phyloP scores from a whole-genome alignment of 1,284 basidiomycete genomes.

The Sporisorium sorghi region DNA sequence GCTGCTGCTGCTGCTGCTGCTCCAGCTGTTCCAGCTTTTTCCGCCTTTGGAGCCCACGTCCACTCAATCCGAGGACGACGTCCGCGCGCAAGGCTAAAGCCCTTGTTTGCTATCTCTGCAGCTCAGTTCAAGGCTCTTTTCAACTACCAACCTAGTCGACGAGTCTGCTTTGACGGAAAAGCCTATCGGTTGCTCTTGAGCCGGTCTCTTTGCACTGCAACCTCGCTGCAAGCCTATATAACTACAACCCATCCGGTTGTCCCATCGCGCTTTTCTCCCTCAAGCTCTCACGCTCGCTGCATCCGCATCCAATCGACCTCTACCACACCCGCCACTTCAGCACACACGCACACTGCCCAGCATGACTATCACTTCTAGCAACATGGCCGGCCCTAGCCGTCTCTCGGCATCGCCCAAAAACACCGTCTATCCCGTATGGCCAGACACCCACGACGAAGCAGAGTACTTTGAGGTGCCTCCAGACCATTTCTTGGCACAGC shows the following conservation, averaged over 20 bases:
- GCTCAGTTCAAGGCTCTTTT: background rate
- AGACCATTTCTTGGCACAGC: constrained; percentile 60
- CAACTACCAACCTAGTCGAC: background rate
- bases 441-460: constrained; percentile 45
- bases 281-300: background rate
- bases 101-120: no score
- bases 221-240: background rate
- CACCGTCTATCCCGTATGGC: constrained; percentile 48
- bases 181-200: background rate
- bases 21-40: background rate
- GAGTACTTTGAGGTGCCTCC: constrained; percentile 59
- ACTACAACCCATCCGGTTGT: background rate
- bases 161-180: background rate
- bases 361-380: constrained; percentile 16
- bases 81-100: background rate
- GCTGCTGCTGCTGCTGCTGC: background rate
- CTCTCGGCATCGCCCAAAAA: constrained; percentile 29
- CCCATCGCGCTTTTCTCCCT: background rate
- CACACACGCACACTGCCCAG: background rate
- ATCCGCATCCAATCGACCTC: background rate
- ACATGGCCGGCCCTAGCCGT: constrained; percentile 32
- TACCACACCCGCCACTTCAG: no score
- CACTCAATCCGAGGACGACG: constrained; percentile 5
- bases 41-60: background rate
- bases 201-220: background rate